A percentile compares a stretch with the other conserved stretches of the same genome.
phyloP scores from a whole-genome alignment of 2,329 filamentous ascomycete species.

The Aureobasidium sp. region DNA sequence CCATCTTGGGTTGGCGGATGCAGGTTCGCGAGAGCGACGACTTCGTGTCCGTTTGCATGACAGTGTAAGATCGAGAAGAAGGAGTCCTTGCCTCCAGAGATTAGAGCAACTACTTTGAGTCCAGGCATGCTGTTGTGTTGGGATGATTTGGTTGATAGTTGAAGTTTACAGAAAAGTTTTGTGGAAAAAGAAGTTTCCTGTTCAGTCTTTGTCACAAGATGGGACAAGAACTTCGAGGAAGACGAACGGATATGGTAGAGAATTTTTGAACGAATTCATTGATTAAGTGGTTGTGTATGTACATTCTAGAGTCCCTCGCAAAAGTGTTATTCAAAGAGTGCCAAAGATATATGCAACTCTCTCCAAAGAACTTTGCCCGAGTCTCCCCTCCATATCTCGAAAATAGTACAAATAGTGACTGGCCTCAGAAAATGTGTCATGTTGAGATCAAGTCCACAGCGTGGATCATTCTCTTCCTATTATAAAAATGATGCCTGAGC shows the following conservation, averaged over 20 bases:
- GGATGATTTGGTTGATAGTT: not conserved
- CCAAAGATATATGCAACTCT: no score
- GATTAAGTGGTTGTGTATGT: not conserved
- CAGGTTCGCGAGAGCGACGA: constrained; percentile 86
- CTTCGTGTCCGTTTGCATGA: constrained; percentile 71
- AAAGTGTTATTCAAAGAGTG: no score
- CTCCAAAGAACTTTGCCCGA: not conserved
- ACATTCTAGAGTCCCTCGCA: no score
- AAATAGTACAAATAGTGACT: constrained; percentile 1
- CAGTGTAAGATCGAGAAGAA: constrained; percentile 91
- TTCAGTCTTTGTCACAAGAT: no score
- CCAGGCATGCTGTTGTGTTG: constrained; percentile 26
- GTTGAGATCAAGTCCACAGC: constrained; percentile 18
- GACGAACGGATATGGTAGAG: no score
- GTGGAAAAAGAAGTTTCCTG: not conserved
- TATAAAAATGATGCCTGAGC: constrained; percentile 17
- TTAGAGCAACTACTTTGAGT: constrained; percentile 76
- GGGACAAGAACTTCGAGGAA: no score
- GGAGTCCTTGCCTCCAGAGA: constrained; percentile 96
- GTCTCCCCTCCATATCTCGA: not conserved
- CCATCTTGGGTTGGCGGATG: constrained; percentile 49
- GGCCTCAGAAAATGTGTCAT: constrained; percentile 20
- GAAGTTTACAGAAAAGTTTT: not conserved
- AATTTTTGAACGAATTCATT: no score
- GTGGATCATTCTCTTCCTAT: constrained; percentile 20